These are phyloP conservation scores for Verticillium dahliae DNA, from an alignment of 2,329 filamentous ascomycete genomes.

Conservation along the genomic window DNA sequence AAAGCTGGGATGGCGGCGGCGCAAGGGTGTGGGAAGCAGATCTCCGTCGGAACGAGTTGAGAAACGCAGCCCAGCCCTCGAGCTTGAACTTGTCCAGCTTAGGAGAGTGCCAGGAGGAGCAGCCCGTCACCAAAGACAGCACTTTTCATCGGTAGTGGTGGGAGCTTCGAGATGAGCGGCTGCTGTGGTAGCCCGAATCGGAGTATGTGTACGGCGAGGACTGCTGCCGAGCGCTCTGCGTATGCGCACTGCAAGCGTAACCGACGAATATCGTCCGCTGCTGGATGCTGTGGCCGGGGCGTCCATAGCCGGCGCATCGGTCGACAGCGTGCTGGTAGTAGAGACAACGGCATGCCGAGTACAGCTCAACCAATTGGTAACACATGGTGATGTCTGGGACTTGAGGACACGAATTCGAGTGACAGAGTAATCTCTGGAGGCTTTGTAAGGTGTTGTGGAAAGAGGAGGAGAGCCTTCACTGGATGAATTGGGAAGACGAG, in stretches of 20 bases:
- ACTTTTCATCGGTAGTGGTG: conserved; percentile 43
- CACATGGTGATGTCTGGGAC: conserved; percentile 56
- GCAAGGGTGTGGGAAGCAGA: conserved; percentile 20
- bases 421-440: background rate
- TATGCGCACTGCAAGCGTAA: conserved; percentile 64
- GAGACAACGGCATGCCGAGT: conserved; percentile 78
- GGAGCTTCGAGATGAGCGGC: conserved; percentile 36
- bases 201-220: conserved; percentile 37
- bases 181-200: conserved; percentile 49
- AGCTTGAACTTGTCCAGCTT: conserved; percentile 36
- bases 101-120: conserved; percentile 31
- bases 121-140: conserved; percentile 44
- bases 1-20: conserved; percentile 39
- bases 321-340: conserved; percentile 87
- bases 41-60: conserved; percentile 37
- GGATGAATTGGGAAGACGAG: conserved; percentile 3
- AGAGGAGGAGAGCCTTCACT: conserved; percentile 3
- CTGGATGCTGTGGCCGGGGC: conserved; percentile 64
- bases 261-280: conserved; percentile 77
- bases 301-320: conserved; percentile 69
- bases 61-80: conserved; percentile 38
- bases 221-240: conserved; percentile 26
- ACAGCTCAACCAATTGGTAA: conserved; percentile 78
- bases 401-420: conserved; percentile 4
- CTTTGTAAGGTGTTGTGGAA: conserved; percentile 1